phyloP scores from a whole-genome alignment of 495 filamentous ascomycete species.

The Trichoderma parareesei region DNA sequence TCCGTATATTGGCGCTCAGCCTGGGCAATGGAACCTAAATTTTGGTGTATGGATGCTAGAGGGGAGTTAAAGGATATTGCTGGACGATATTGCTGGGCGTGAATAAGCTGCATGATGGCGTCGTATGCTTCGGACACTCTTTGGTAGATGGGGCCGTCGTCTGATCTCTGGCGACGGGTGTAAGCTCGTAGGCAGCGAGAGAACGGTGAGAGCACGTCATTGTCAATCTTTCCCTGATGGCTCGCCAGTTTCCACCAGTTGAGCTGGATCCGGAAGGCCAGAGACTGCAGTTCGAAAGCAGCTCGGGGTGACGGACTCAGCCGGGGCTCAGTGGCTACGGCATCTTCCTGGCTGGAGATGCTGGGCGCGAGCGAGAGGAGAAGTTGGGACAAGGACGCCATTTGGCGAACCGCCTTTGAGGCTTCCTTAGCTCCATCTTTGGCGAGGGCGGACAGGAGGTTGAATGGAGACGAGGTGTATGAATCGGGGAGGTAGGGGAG shows the following conservation, averaged over 20 bases:
- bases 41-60: constrained; percentile 32
- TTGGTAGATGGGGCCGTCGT: constrained; percentile 35
- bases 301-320: constrained; percentile 50
- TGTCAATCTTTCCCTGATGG: constrained; percentile 59
- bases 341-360: constrained; percentile 45
- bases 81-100: constrained; percentile 17
- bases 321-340: constrained; percentile 34
- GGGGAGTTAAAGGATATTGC: constrained; percentile 24
- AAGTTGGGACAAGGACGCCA: constrained; percentile 61
- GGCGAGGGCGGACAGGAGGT: constrained; percentile 48
- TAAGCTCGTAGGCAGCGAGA: constrained; percentile 57
- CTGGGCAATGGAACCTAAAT: constrained; percentile 31
- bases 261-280: constrained; percentile 58
- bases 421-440: constrained; percentile 35
- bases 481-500: constrained; percentile 34
- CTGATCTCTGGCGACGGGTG: constrained; percentile 41
- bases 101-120: constrained; percentile 22
- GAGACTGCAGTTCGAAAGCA: constrained; percentile 54
- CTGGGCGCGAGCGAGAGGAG: constrained; percentile 57
- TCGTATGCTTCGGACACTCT: constrained; percentile 18
- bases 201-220: constrained; percentile 64
- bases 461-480: constrained; percentile 54
- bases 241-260: constrained; percentile 63
- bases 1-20: constrained; percentile 36
- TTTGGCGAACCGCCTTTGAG: constrained; percentile 57